Conservation (phyloP, 2,329 filamentous ascomycete genomes). For the Parascedosporium putredinis region DNA sequence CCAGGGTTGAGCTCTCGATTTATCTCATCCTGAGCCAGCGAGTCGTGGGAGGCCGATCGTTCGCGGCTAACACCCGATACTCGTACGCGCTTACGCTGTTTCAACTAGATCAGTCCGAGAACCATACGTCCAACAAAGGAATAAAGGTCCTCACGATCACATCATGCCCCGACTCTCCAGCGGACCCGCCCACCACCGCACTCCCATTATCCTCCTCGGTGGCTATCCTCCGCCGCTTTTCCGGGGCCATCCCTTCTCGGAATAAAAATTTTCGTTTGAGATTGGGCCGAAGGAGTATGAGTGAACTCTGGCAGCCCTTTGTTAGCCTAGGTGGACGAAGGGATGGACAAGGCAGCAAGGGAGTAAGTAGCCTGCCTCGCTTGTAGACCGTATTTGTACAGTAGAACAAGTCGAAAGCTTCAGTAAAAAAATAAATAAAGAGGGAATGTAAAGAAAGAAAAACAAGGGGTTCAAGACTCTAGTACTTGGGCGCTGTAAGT, state of each 20-base stretch:
- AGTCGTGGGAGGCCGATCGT: conserved; percentile 6
- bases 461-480: no score
- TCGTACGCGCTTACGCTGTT: conserved; percentile 23
- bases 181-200: conserved; percentile 24
- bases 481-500: no score
- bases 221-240: conserved; percentile 32
- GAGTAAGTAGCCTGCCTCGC: no score
- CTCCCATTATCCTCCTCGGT: conserved; percentile 24
- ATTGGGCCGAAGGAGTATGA: no score
- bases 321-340: no score
- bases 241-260: conserved; percentile 19
- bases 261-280: no score
- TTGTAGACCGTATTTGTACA: no score
- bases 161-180: conserved; percentile 27
- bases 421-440: no score
- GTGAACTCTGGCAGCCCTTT: no score
- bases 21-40: conserved; percentile 12
- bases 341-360: no score
- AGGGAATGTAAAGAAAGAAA: no score
- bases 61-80: conserved; percentile 18
- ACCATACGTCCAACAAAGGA: neutral
- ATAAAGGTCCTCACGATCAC: conserved; percentile 17
- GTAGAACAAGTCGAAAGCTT: no score
- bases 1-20: conserved; percentile 8
- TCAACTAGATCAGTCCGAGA: neutral